Evolutionary conservation across 1,284 basidiomycete species (phyloP).

Genomic region (Marasmius tenuissimus): DNA sequence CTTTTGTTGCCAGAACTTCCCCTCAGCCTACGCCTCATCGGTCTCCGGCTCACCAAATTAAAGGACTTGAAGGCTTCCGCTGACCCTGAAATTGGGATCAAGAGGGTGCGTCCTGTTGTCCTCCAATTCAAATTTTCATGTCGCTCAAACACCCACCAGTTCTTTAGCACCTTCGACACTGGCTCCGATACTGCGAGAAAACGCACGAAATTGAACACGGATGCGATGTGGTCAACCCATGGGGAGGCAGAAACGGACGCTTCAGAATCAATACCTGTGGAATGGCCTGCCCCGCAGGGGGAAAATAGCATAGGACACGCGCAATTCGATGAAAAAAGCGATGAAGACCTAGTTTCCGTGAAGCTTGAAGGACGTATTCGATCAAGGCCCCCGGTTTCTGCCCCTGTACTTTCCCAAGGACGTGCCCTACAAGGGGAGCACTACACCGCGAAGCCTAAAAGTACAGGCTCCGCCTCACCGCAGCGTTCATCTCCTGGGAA

Average conservation of each 20-base stretch:
- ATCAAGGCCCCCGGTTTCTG: conserved; percentile 23
- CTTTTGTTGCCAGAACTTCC: conserved; percentile 81
- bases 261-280: conserved; percentile 3
- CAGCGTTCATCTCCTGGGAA: background rate
- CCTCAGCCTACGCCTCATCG: conserved; percentile 76
- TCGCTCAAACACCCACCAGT: background rate
- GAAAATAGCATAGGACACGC: background rate
- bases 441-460: conserved; percentile 5
- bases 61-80: conserved; percentile 66
- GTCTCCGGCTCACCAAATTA: conserved; percentile 80
- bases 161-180: background rate
- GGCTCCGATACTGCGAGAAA: background rate
- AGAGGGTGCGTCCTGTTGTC: conserved; percentile 47
- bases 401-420: conserved; percentile 3
- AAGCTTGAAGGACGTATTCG: background rate
- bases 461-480: background rate
- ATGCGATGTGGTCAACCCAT: background rate
- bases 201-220: background rate
- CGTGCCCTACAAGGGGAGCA: background rate
- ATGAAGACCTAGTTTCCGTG: conserved; percentile 24
- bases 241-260: conserved; percentile 10
- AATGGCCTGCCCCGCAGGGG: background rate
- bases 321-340: conserved; percentile 49
- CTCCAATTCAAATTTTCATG: too few species aligned
- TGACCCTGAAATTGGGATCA: conserved; percentile 53